Conservation (phyloP, 495 filamentous ascomycete genomes). For the Platismatia glauca region DNA sequence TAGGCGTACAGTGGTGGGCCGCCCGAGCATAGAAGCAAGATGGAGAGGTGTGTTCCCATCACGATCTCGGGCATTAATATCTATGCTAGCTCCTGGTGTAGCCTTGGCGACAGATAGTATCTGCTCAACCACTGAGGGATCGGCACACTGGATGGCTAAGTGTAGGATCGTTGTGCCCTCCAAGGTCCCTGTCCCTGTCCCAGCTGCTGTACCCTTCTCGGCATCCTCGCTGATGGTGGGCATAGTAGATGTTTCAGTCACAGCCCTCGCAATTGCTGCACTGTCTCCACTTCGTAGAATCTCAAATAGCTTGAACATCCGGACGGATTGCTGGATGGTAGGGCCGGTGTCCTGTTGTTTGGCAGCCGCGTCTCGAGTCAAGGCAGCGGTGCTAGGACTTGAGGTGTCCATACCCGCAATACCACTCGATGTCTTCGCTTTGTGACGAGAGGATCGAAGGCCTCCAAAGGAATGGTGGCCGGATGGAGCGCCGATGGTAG, state of each 20-base stretch:
- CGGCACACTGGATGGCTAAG: constrained; percentile 93
- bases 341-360: constrained; percentile 31
- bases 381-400: constrained; percentile 27
- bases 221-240: constrained; percentile 37
- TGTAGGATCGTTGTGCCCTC: constrained; percentile 86
- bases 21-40: constrained; percentile 72
- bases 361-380: constrained; percentile 31
- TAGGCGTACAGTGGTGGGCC: constrained; percentile 66
- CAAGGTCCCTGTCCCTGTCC: constrained; percentile 36
- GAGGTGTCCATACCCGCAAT: constrained; percentile 22
- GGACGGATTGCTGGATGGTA: constrained; percentile 87
- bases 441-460: constrained; percentile 23
- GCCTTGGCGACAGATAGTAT: constrained; percentile 63
- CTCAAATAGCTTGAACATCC: constrained; percentile 89
- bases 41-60: constrained; percentile 94
- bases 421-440: constrained; percentile 13
- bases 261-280: constrained; percentile 77
- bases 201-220: constrained; percentile 35
- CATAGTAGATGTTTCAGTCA: constrained; percentile 51
- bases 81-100: constrained; percentile 45
- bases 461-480: constrained; percentile 22
- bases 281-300: constrained; percentile 84
- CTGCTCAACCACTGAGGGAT: constrained; percentile 91
- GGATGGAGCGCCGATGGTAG: constrained; percentile 24
- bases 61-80: constrained; percentile 82